These are phyloP conservation scores for Sherardia arvensis DNA, from an alignment of 257 asterid species.

Conservation along the genomic window DNA sequence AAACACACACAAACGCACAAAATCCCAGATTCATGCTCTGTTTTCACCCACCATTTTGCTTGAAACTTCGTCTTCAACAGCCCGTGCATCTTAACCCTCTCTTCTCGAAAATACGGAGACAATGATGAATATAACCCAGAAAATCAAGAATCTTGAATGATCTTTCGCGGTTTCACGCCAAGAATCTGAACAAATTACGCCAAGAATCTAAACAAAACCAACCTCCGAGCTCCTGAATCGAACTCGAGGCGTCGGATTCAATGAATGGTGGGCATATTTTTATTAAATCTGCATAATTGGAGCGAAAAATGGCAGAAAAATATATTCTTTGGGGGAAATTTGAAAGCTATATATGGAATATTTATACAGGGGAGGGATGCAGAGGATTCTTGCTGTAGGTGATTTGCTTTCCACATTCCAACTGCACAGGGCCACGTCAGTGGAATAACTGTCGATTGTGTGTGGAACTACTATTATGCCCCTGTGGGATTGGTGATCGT, in stretches of 20 bases:
- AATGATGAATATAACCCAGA: slow-evolving; percentile 3
- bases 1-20: neutral
- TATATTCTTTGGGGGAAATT: neutral
- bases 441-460: slow-evolving; percentile 14
- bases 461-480: slow-evolving; percentile 10
- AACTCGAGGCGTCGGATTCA: neutral
- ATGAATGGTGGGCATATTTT: neutral
- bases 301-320: neutral
- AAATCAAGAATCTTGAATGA: slow-evolving; percentile 14
- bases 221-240: neutral
- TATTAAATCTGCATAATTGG: neutral
- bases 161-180: slow-evolving; percentile 12
- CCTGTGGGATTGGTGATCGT: neutral
- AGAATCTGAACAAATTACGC: slow-evolving; percentile 22
- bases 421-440: slow-evolving; percentile 26
- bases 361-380: slow-evolving; percentile 10
- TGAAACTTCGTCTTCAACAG: slow-evolving; percentile 59
- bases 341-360: neutral
- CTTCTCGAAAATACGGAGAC: neutral
- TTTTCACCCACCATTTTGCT: slow-evolving; percentile 45
- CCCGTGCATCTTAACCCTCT: slow-evolving; percentile 18
- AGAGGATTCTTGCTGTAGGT: slow-evolving; percentile 7
- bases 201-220: slow-evolving; percentile 17
- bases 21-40: neutral
- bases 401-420: neutral